Conservation (phyloP, 2,329 filamentous ascomycete genomes). For the Diaporthe citrichinensis region DNA sequence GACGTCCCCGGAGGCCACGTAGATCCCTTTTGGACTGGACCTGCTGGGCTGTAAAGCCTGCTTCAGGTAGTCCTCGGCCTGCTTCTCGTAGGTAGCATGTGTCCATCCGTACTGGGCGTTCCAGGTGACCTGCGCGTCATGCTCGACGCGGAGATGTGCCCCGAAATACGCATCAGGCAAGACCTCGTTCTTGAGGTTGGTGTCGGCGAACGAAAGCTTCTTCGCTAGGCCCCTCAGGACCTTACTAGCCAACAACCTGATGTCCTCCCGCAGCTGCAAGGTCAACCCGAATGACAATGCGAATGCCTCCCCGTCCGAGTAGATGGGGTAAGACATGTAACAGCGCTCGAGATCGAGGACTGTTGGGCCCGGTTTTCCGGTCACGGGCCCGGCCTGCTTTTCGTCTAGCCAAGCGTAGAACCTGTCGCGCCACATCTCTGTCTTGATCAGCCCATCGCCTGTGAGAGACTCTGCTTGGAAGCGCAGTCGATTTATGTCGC, state of each 20-base stretch:
- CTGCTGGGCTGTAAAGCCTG: conserved; percentile 8
- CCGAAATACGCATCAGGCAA: conserved; percentile 31
- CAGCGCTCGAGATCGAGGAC: conserved; percentile 28
- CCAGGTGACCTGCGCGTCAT: conserved; percentile 27
- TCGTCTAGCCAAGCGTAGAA: conserved; percentile 27
- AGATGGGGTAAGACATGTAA: conserved; percentile 32
- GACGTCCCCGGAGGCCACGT: conserved; percentile 32
- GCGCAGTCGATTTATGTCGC: background rate
- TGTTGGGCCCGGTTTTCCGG: background rate
- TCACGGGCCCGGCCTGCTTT: background rate
- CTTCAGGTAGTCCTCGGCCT: conserved; percentile 27
- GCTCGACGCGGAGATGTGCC: conserved; percentile 28
- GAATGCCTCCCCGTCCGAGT: conserved; percentile 33
- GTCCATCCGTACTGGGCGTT: conserved; percentile 13
- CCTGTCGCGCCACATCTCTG: conserved; percentile 15
- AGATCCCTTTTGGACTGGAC: conserved; percentile 22
- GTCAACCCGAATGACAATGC: conserved; percentile 52
- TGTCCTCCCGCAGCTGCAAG: conserved; percentile 50
- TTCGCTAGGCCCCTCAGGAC: conserved; percentile 13
- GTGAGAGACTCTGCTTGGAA: conserved; percentile 28
- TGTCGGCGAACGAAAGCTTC: background rate
- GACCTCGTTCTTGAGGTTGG: background rate
- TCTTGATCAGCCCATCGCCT: conserved; percentile 9
- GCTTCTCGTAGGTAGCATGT: conserved; percentile 30
- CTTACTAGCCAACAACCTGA: conserved; percentile 44